A percentile compares a stretch with the other conserved stretches of the same genome.
Conservation (phyloP, 2,329 filamentous ascomycete genomes). For the Ophiosphaerella narmari region DNA sequence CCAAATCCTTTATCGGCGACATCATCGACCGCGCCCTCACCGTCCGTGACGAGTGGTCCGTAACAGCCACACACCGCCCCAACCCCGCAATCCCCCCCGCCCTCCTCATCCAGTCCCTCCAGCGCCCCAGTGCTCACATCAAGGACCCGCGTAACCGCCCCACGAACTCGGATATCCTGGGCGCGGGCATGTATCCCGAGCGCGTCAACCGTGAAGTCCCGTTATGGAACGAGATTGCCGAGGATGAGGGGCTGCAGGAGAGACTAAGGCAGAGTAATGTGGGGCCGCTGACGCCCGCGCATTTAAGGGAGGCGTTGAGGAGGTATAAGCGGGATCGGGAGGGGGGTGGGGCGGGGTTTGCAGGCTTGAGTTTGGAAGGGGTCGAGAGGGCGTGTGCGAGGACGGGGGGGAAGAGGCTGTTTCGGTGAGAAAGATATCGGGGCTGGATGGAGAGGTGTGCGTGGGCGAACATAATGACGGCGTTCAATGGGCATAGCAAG, state of each 20-base stretch:
- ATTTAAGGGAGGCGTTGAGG: conserved; percentile 73
- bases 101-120: conserved; percentile 32
- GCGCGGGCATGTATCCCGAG: conserved; percentile 28
- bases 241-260: conserved; percentile 30
- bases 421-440: conserved; percentile 38
- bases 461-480: not conserved
- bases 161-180: conserved; percentile 32
- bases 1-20: conserved; percentile 77
- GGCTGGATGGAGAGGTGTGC: not conserved
- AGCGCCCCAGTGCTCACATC: conserved; percentile 36
- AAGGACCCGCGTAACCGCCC: conserved; percentile 34
- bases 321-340: conserved; percentile 68
- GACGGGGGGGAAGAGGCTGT: conserved; percentile 53
- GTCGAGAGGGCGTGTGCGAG: conserved; percentile 51
- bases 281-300: conserved; percentile 71
- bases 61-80: conserved; percentile 47
- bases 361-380: conserved; percentile 55
- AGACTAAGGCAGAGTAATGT: conserved; percentile 44
- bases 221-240: conserved; percentile 35
- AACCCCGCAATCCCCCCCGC: conserved; percentile 33
- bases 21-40: conserved; percentile 73
- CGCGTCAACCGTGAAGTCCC: conserved; percentile 27
- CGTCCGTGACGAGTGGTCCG: conserved; percentile 73
- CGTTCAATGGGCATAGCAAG: not conserved
- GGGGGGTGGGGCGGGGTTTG: conserved; percentile 62